These are phyloP conservation scores for Yamadazyma kanchanaburiensis DNA, from an alignment of 1,139 yeast species.

Conservation along the genomic window DNA sequence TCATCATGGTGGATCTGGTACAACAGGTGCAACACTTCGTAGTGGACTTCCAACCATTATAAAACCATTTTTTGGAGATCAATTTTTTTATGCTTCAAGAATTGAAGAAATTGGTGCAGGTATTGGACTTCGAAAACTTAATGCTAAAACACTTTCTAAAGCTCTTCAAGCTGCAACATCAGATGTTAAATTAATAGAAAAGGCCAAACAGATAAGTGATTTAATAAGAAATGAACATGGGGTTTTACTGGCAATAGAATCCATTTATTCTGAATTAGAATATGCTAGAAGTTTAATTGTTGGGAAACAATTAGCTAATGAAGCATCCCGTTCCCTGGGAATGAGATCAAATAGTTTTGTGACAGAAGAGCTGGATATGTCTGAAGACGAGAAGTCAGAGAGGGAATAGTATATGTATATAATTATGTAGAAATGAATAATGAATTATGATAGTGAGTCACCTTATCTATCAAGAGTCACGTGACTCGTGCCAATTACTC, in stretches of 20 bases:
- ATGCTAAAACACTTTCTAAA: slow-evolving; percentile 55
- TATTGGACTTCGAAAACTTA: slow-evolving; percentile 62
- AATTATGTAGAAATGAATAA: slow-evolving; percentile 1
- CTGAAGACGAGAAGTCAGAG: slow-evolving; percentile 7
- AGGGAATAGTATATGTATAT: too few species aligned
- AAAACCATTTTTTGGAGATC: slow-evolving; percentile 96
- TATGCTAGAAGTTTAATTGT: slow-evolving; percentile 57
- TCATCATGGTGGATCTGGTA: slow-evolving; percentile 97
- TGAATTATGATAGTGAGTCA: too few species aligned
- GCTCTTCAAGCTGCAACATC: slow-evolving; percentile 70
- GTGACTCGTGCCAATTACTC: too few species aligned
- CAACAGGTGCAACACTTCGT: slow-evolving; percentile 87
- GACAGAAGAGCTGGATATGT: slow-evolving; percentile 6
- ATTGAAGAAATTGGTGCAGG: slow-evolving; percentile 94
- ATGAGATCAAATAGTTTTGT: slow-evolving; percentile 5
- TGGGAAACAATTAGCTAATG: slow-evolving; percentile 15
- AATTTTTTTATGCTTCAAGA: slow-evolving; percentile 82
- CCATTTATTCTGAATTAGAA: slow-evolving; percentile 74
- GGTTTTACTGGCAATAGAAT: slow-evolving; percentile 69
- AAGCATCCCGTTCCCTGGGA: slow-evolving; percentile 8
- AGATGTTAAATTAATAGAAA: slow-evolving; percentile 61
- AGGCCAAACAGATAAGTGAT: slow-evolving; percentile 61
- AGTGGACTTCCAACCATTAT: slow-evolving; percentile 87
- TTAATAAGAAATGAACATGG: slow-evolving; percentile 73
- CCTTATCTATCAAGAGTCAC: too few species aligned